Evolutionary conservation across 2,329 filamentous ascomycete species (phyloP), one percentile per base, ranked within the genome.

Genomic region (Fusarium pseudonygamai): DNA sequence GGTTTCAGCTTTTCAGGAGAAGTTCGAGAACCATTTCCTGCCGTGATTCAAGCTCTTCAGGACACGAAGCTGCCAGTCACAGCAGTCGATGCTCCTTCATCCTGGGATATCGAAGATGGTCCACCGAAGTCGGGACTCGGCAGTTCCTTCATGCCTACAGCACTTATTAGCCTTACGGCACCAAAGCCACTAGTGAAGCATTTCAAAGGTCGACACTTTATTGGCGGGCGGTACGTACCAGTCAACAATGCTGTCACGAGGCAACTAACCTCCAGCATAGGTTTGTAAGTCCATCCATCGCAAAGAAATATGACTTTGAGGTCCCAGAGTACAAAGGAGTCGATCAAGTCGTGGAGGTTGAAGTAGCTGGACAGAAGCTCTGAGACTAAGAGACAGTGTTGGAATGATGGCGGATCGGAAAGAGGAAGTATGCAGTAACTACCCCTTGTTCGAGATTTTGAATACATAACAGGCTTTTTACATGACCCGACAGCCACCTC

Each of bases 1-100:
- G 92, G 94, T 13, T 99, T 99, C 85, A 96, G 93, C 69, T 99
- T 99, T 84, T 92, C 91, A 4, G 96, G 95, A 12, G 92, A 96
- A 73, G 92, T 99, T 60, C 91, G 96, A n/a, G 94, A 97, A 74
- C 96, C 96, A 3, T 99, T 98, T 79, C 91, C 92, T 2, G 87
- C 87, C 1, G 93, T 98, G 20, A 97, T 99, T 76, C 85, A 88
- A 69, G 91, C 93, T 13, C 86, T 99, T 42, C 90, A 94, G 75
- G 87, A 91, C 46, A 92, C 93, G 10, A 87, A 87, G 32, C 79
- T 96, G 13, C 93, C 95, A 0, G 93, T 98, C 0, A 92, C 96
- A 6, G 93, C 94, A 6, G 93, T 99, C 28, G 96, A 99, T 83
- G 95, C 94, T 12, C 96, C 96, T 3, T 97, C 94, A 37, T 96